Evolutionary conservation across 2,329 filamentous ascomycete species (phyloP).

Genomic region (Penicillium crustosum): DNA sequence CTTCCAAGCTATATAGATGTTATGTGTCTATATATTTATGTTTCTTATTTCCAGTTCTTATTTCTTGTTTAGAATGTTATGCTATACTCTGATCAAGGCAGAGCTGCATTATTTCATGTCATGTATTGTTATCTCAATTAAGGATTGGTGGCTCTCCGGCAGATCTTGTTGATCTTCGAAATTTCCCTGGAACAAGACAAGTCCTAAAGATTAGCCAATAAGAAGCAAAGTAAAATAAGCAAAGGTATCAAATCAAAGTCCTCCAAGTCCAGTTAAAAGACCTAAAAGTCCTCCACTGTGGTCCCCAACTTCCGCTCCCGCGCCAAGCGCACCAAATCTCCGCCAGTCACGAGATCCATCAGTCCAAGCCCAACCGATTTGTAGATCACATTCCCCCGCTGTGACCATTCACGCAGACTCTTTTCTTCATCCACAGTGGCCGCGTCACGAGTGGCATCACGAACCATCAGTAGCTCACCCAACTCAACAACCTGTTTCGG

Average conservation of each 20-base stretch:
- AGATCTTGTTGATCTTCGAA: slow-evolving; percentile 8
- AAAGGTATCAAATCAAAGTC: slow-evolving; percentile 13
- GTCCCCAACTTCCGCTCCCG: slow-evolving; percentile 57
- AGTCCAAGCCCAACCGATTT: slow-evolving; percentile 68
- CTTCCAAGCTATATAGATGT: neutral
- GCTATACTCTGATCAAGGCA: neutral
- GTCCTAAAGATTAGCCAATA: neutral
- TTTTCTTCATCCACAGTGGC: slow-evolving; percentile 39
- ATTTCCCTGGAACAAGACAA: neutral
- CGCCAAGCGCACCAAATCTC: slow-evolving; percentile 58
- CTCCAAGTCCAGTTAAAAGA: neutral
- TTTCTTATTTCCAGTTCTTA: neutral
- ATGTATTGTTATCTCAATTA: neutral
- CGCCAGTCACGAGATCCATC: slow-evolving; percentile 67
- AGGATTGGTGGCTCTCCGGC: slow-evolving; percentile 1
- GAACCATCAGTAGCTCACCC: slow-evolving; percentile 73
- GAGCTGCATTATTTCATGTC: neutral
- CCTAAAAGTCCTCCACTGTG: slow-evolving; percentile 45
- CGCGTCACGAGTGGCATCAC: slow-evolving; percentile 48
- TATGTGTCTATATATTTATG: neutral
- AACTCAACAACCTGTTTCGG: slow-evolving; percentile 80
- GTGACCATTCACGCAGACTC: slow-evolving; percentile 59
- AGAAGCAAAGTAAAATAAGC: slow-evolving; percentile 1
- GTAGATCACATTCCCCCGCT: slow-evolving; percentile 65
- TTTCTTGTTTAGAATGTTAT: neutral